Conservation (phyloP, 495 filamentous ascomycete genomes). For the Lasiosphaeriaceae sp. region DNA sequence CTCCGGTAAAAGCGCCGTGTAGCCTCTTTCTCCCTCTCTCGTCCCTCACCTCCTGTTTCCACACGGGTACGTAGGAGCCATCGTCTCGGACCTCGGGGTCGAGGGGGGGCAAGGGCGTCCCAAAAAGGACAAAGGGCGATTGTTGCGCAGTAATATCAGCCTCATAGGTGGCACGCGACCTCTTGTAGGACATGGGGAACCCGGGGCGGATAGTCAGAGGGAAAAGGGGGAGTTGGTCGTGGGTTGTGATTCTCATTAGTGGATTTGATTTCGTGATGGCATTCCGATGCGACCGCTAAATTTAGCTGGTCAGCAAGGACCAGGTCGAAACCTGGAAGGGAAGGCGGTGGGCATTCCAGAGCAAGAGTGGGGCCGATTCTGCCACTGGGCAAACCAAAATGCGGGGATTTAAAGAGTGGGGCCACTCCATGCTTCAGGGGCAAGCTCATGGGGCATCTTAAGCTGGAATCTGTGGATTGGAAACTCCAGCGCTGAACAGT, state of each 20-base stretch:
- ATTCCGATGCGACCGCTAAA: neutral
- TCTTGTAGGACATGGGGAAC: conserved; percentile 69
- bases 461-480: too few species aligned
- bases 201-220: neutral
- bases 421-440: too few species aligned
- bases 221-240: neutral
- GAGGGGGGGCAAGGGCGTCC: conserved; percentile 78
- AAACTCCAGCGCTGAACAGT: too few species aligned
- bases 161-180: conserved; percentile 73
- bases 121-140: conserved; percentile 78
- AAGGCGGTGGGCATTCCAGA: neutral
- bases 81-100: conserved; percentile 81
- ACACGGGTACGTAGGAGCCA: conserved; percentile 87
- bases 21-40: conserved; percentile 87
- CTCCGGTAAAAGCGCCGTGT: conserved; percentile 95
- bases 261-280: neutral
- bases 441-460: too few species aligned
- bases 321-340: neutral
- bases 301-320: neutral
- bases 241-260: neutral
- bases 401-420: conserved; percentile 1
- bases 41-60: conserved; percentile 97
- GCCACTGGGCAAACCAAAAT: neutral
- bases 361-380: neutral
- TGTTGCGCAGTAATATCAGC: conserved; percentile 68